Conservation (phyloP, 441 rosid species). For the Geranium incanum region DNA sequence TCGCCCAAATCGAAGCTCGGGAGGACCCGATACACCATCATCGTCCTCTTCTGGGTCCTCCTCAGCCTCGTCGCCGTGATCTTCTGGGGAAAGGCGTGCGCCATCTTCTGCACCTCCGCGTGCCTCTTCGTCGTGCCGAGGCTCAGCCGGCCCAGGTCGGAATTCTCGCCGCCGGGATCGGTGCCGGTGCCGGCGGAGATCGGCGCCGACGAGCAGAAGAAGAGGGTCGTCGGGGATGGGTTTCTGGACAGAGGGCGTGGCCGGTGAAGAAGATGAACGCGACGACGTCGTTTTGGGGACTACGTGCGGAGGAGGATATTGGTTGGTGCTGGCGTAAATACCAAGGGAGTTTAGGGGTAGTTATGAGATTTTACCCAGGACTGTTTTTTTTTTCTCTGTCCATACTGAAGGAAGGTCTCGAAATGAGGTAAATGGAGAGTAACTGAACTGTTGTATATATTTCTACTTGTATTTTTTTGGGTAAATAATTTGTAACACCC, state of each 20-base stretch:
- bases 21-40: neutral
- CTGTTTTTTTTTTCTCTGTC: neutral
- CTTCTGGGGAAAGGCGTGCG: conserved; percentile 44
- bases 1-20: neutral
- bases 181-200: neutral
- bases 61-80: conserved; percentile 30
- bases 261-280: neutral
- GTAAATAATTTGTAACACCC: too few species aligned
- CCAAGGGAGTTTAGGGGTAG: neutral
- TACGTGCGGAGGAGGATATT: neutral
- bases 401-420: neutral
- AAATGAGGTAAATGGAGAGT: neutral
- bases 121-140: conserved; percentile 31
- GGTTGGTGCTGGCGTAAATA: neutral
- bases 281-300: neutral
- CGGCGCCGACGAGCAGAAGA: neutral
- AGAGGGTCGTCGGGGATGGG: neutral
- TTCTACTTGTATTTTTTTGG: too few species aligned
- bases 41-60: conserved; percentile 24
- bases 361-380: neutral
- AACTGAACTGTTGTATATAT: too few species aligned
- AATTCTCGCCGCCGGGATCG: neutral
- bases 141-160: conserved; percentile 3
- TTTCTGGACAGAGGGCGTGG: neutral
- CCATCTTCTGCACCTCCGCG: conserved; percentile 42